Percentiles rank a stretch among this genome's conserved stretches.
Evolutionary conservation across 2,329 filamentous ascomycete genomes (phyloP).

Genomic region (Cryphonectria parasitica): DNA sequence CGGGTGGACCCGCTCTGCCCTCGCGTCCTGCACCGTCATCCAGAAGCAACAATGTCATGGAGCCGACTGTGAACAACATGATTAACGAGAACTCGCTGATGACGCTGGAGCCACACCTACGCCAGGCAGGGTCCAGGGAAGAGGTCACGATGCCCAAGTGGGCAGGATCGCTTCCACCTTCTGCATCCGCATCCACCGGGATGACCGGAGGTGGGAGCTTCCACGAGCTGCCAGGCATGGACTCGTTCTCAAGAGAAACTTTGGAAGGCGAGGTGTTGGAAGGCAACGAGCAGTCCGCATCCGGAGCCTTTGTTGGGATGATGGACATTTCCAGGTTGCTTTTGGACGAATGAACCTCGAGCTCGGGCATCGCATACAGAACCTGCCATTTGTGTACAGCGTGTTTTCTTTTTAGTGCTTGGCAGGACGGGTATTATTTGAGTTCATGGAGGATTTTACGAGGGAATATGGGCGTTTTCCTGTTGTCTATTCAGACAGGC

Average conservation of each 20-base stretch:
- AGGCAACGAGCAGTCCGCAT: conserved; percentile 32
- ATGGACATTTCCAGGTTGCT: conserved; percentile 66
- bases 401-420: conserved; percentile 4
- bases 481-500: background rate
- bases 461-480: conserved; percentile 3
- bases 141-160: conserved; percentile 48
- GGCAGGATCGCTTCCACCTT: conserved; percentile 34
- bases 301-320: conserved; percentile 49
- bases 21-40: conserved; percentile 35
- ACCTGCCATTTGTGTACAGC: background rate
- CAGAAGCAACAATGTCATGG: conserved; percentile 50
- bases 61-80: conserved; percentile 55
- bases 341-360: conserved; percentile 45
- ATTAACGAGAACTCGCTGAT: conserved; percentile 50
- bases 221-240: conserved; percentile 25
- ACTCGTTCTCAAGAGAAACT: conserved; percentile 23
- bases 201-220: conserved; percentile 4
- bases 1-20: conserved; percentile 12
- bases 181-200: conserved; percentile 14
- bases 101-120: conserved; percentile 45
- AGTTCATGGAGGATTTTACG: background rate
- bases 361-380: background rate
- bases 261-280: conserved; percentile 34
- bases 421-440: background rate
- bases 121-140: conserved; percentile 49